A percentile compares a stretch with the other conserved stretches of the same genome.
Conservation (phyloP, 75 land plant genomes). For the Pinus tabuliformis region DNA sequence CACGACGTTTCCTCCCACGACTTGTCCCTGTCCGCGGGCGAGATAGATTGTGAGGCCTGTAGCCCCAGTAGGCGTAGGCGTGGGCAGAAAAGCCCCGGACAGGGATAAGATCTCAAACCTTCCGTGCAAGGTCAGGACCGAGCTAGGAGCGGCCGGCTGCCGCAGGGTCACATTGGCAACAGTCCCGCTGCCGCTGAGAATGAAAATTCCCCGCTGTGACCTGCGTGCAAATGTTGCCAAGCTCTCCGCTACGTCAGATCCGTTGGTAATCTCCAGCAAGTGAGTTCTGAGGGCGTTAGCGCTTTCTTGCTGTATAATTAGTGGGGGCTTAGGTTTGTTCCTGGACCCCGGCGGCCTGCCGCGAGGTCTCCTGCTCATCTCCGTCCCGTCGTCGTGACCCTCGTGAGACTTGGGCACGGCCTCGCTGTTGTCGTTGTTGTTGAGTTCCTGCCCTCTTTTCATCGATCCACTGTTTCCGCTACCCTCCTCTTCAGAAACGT, state of each 20-base stretch:
- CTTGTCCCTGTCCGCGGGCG: constrained; percentile 79
- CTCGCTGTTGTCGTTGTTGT: too few species aligned
- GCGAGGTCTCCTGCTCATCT: constrained; percentile 19
- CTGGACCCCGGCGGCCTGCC: constrained; percentile 56
- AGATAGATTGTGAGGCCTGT: constrained; percentile 68
- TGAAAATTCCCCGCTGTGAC: constrained; percentile 47
- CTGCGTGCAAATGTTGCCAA: constrained; percentile 39
- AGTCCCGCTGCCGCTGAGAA: constrained; percentile 70
- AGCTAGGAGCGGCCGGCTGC: constrained; percentile 63
- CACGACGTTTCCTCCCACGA: constrained; percentile 76
- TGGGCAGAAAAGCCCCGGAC: constrained; percentile 73
- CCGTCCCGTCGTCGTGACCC: background rate
- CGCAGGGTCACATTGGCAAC: constrained; percentile 69
- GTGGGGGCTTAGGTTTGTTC: constrained; percentile 59
- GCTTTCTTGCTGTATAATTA: constrained; percentile 49
- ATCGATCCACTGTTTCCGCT: background rate
- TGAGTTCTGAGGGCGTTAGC: constrained; percentile 47
- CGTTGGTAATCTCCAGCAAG: constrained; percentile 41
- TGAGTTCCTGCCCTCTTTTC: background rate
- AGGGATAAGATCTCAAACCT: constrained; percentile 77
- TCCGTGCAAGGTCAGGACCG: constrained; percentile 66
- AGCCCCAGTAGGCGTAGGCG: constrained; percentile 65
- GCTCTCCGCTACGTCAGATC: constrained; percentile 42
- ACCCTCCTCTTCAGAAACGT: constrained; percentile 4
- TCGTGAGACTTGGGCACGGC: too few species aligned